phyloP scores from a whole-genome alignment of 2,329 filamentous ascomycete genomes.

The Xylariomycetidae sp. region DNA sequence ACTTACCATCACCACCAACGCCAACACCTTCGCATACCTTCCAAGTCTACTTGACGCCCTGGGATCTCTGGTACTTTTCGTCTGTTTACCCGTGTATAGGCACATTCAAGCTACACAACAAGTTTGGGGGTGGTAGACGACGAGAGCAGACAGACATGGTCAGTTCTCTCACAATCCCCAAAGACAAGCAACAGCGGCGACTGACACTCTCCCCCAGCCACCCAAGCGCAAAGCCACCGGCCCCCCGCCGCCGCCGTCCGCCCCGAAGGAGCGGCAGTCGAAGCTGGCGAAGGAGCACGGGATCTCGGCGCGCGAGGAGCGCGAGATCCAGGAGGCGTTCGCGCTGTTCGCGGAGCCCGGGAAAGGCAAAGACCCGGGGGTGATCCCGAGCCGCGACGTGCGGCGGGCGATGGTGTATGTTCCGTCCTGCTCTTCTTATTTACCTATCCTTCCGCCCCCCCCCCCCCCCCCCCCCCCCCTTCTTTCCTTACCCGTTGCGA shows the following conservation, averaged over 20 bases:
- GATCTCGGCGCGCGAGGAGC: slow-evolving; percentile 75
- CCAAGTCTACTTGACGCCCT: too few relatives aligned
- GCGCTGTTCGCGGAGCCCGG: slow-evolving; percentile 69
- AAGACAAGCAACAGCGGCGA: too few relatives aligned
- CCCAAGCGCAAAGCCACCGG: slow-evolving; percentile 45
- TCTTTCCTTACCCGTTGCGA: neutral
- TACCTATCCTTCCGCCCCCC: slow-evolving; percentile 1
- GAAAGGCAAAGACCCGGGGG: slow-evolving; percentile 65
- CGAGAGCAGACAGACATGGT: too few relatives aligned
- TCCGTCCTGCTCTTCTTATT: slow-evolving; percentile 4
- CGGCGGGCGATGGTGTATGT: slow-evolving; percentile 67
- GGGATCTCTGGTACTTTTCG: too few relatives aligned
- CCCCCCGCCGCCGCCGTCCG: slow-evolving; percentile 21
- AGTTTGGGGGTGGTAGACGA: too few relatives aligned
- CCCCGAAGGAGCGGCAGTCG: slow-evolving; percentile 56
- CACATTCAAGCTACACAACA: too few relatives aligned
- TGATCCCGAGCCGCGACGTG: slow-evolving; percentile 62
- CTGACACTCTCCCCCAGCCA: too few relatives aligned
- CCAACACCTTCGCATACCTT: too few relatives aligned
- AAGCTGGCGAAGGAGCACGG: slow-evolving; percentile 91
- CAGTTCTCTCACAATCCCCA: too few relatives aligned
- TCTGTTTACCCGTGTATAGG: too few relatives aligned
- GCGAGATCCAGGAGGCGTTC: slow-evolving; percentile 88
- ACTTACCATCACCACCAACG: too few relatives aligned
- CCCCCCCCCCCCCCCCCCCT: neutral